Base-by-base conservation (phyloP, 2,329 filamentous ascomycete genomes). In the Neopestalotiopsis sp. region DNA sequence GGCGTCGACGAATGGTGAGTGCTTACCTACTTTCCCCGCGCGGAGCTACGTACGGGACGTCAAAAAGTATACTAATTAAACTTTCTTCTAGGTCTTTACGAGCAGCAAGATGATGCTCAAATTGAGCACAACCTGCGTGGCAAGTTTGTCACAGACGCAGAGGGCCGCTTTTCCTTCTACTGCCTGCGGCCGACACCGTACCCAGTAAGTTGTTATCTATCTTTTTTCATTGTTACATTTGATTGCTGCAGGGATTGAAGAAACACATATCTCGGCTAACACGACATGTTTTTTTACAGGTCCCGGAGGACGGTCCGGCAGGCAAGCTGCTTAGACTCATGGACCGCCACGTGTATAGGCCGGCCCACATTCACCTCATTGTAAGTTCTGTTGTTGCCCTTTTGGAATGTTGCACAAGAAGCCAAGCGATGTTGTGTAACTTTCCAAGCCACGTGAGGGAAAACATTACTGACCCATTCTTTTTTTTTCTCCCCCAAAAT, bases 1-100 rank as follows among this genome's bases (percentile, higher is more conserved):
- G 74, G 86, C 86, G 0, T 86, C 85, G 3, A 88, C 88, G 2
- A 91, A 91, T 69, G 69, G 61, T 64, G 28, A 49, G 61, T 64
- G 4, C n/a, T 1, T 32, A 3, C 24, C 56, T 63, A 3, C 28
- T 28, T n/a, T 20, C 13, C 59, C 17, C 13, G 10, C 20, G 61
- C 24, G 24, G 24, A 28, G 24, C 24, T 28, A 28, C 24, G 24
- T 24, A 24, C 24, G 24, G 24, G 24, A 24, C 24, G 24, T 24
- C 24, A 24, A 24, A 5, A 14, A 60, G 58, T 14, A 20, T 24
- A 17, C 38, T 64, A 20, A 64, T n/a, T 17, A 6, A n/a, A n/a
- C 10, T 12, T n/a, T 52, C 24, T 1, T 17, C 38, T 9, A 64
- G 61, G 78, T 17, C 65, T 67, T 38, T 67, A 67, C 40, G 65